A percentile compares a stretch with the other conserved stretches of the same genome.
phyloP scores from a whole-genome alignment of 2,329 filamentous ascomycete genomes.

The Microdochium trichocladiopsis region DNA sequence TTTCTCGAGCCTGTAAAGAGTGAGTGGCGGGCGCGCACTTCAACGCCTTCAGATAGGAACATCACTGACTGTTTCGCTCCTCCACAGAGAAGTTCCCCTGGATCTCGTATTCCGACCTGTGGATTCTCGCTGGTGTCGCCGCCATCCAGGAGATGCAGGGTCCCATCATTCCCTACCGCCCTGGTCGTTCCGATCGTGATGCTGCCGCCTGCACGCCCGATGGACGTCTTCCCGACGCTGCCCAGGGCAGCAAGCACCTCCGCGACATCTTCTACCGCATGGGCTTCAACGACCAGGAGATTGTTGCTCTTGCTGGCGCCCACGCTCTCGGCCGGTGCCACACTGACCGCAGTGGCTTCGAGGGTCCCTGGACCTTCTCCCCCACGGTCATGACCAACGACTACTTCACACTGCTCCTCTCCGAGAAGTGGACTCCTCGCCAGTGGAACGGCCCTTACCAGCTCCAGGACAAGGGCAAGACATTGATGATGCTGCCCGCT shows the following conservation, averaged over 20 bases:
- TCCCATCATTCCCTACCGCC: constrained; percentile 79
- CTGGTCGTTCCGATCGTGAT: constrained; percentile 77
- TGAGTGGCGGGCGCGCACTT: constrained; percentile 29
- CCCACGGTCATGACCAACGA: constrained; percentile 92
- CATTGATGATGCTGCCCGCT: constrained; percentile 94
- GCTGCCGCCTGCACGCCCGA: constrained; percentile 84
- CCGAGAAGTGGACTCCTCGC: constrained; percentile 88
- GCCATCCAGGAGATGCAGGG: constrained; percentile 96
- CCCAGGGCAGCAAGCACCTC: constrained; percentile 73
- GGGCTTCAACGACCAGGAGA: constrained; percentile 96
- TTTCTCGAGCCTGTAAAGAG: constrained; percentile 90
- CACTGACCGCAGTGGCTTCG: constrained; percentile 78
- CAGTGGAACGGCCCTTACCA: constrained; percentile 89
- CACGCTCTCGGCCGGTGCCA: constrained; percentile 90
- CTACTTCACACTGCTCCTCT: constrained; percentile 79
- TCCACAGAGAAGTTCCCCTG: constrained; percentile 71
- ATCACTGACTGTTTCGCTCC: constrained; percentile 9
- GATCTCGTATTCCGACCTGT: constrained; percentile 95
- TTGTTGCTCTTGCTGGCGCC: constrained; percentile 80
- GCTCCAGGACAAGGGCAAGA: constrained; percentile 76
- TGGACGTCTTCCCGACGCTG: constrained; percentile 75
- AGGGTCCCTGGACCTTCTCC: constrained; percentile 88
- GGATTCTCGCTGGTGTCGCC: constrained; percentile 81
- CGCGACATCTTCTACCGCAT: constrained; percentile 92
- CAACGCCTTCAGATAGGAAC: background rate